Conservation (phyloP, 2,329 filamentous ascomycete genomes). For the Tolypocladium album region DNA sequence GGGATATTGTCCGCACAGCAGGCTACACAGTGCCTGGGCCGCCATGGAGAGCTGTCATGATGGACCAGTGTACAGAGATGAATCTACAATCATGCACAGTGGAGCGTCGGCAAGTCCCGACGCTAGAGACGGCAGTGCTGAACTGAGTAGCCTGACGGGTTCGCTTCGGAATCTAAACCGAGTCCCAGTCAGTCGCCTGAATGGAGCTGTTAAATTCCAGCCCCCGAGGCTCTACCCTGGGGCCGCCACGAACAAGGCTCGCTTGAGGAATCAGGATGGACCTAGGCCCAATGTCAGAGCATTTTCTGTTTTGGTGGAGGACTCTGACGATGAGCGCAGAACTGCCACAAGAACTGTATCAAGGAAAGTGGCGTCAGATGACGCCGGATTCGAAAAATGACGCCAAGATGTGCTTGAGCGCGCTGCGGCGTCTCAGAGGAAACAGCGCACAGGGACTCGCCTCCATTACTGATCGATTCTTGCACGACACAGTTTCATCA, state of each 20-base stretch:
- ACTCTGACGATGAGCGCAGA: neutral
- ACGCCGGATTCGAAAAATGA: neutral
- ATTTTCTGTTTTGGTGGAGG: too few relatives aligned
- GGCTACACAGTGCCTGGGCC: constrained; percentile 16
- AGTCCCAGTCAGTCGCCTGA: neutral
- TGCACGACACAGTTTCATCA: neutral
- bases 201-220: neutral
- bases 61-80: constrained; percentile 1
- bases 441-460: neutral
- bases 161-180: neutral
- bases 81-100: neutral
- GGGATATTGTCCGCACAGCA: constrained; percentile 11
- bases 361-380: neutral
- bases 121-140: neutral
- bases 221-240: neutral
- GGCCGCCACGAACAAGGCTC: neutral
- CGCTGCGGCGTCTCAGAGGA: neutral
- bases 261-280: neutral
- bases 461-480: neutral
- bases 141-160: neutral
- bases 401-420: neutral
- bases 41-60: neutral
- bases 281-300: neutral
- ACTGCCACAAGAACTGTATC: neutral
- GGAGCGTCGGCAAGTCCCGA: neutral